These are phyloP conservation scores for Nakazawaea ernobii DNA, from an alignment of 805 yeast species.

Conservation along the genomic window DNA sequence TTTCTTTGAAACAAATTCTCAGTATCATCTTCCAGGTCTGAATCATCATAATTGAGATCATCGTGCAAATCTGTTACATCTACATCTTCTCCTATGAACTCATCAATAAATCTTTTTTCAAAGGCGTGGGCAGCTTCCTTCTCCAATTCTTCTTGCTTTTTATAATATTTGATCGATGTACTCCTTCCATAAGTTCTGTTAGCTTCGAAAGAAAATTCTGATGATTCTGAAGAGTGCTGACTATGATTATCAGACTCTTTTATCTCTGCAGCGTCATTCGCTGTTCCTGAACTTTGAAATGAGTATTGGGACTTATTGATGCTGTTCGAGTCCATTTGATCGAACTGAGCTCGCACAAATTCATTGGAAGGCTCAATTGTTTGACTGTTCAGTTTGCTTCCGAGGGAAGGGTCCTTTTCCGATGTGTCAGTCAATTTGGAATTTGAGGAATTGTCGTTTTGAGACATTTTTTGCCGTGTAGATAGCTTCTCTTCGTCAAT, in stretches of 20 bases:
- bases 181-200: conserved; percentile 25
- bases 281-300: neutral
- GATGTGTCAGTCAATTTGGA: neutral
- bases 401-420: neutral
- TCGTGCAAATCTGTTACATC: conserved; percentile 22
- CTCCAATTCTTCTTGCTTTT: conserved; percentile 25
- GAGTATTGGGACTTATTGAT: neutral
- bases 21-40: conserved; percentile 29
- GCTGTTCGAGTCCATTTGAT: neutral
- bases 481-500: neutral
- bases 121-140: conserved; percentile 17
- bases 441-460: neutral
- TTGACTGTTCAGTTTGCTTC: neutral
- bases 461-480: neutral
- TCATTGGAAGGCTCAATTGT: neutral
- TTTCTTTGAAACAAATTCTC: conserved; percentile 31
- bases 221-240: conserved; percentile 16
- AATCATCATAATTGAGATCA: conserved; percentile 26
- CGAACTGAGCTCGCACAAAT: neutral
- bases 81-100: conserved; percentile 17
- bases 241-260: neutral
- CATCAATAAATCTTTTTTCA: conserved; percentile 19
- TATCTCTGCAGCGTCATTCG: neutral
- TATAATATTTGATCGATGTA: conserved; percentile 31
- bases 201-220: conserved; percentile 29